phyloP scores from a whole-genome alignment of 2,329 filamentous ascomycete genomes.

The Xylaria sp. region DNA sequence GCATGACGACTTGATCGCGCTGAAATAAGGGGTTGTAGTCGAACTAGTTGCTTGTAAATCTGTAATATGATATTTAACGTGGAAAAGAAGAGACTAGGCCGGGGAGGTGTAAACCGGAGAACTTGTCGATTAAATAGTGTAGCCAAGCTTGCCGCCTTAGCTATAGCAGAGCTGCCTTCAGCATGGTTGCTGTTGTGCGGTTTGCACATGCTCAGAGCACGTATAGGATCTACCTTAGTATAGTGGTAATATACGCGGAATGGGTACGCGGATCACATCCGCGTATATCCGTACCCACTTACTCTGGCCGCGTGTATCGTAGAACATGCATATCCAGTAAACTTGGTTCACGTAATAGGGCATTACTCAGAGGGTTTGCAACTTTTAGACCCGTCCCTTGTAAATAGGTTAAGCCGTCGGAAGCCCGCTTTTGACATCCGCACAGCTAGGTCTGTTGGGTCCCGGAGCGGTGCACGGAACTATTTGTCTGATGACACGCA shows the following conservation, averaged over 20 bases:
- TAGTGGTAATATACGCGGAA: constrained; percentile 3
- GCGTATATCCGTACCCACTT: neutral
- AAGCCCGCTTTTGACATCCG: neutral
- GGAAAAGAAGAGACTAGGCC: neutral
- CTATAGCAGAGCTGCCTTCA: neutral
- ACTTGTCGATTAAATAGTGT: neutral
- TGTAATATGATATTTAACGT: neutral
- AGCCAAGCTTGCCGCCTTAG: neutral
- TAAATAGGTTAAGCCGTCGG: neutral
- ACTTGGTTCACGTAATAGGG: too few relatives aligned
- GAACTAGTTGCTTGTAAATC: neutral
- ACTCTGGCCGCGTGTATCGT: neutral
- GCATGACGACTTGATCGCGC: neutral
- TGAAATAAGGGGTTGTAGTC: neutral
- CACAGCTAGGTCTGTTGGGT: neutral
- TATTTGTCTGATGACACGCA: neutral
- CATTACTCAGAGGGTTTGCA: neutral
- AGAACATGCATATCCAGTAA: too few relatives aligned
- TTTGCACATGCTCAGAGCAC: neutral
- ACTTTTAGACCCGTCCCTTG: too few relatives aligned
- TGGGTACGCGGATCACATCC: neutral
- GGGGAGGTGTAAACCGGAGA: neutral
- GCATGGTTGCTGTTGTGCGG: neutral
- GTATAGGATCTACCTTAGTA: neutral
- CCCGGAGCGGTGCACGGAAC: too few relatives aligned